Conservation (phyloP, 495 filamentous ascomycete species). For the Amorphotheca resinae region DNA sequence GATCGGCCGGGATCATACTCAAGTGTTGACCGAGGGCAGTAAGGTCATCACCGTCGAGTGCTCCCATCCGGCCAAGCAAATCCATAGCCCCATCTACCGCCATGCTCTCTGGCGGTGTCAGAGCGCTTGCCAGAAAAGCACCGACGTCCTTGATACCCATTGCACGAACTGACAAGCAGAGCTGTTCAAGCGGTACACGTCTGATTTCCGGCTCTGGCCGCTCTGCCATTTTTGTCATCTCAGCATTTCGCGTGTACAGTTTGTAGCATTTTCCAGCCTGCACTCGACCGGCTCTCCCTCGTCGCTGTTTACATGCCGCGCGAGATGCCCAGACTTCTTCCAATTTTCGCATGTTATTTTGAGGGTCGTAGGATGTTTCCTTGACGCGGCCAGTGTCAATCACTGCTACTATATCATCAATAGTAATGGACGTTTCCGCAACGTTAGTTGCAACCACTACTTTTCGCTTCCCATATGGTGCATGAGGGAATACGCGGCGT, state of each 20-base stretch:
- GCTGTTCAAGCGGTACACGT: constrained; percentile 83
- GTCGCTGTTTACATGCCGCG: constrained; percentile 92
- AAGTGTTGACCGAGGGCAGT: constrained; percentile 86
- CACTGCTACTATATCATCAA: constrained; percentile 91
- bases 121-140: constrained; percentile 68
- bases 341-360: constrained; percentile 87
- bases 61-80: constrained; percentile 74
- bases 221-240: constrained; percentile 67
- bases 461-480: constrained; percentile 74
- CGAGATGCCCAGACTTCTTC: constrained; percentile 91
- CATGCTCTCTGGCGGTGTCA: constrained; percentile 72
- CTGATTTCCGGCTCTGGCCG: constrained; percentile 89
- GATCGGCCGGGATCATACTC: constrained; percentile 85
- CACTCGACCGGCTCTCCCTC: constrained; percentile 87
- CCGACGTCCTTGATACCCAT: constrained; percentile 81
- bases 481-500: constrained; percentile 63
- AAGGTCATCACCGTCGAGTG: constrained; percentile 68
- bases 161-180: constrained; percentile 85
- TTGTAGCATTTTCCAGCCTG: constrained; percentile 89
- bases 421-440: constrained; percentile 96
- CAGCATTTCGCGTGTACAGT: constrained; percentile 76
- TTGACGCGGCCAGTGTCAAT: constrained; percentile 93
- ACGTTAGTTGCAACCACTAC: constrained; percentile 92
- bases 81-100: constrained; percentile 76
- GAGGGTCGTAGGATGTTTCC: constrained; percentile 87